Conservation (phyloP, 169 alveolate species). For the Plasmodium gaboni region DNA sequence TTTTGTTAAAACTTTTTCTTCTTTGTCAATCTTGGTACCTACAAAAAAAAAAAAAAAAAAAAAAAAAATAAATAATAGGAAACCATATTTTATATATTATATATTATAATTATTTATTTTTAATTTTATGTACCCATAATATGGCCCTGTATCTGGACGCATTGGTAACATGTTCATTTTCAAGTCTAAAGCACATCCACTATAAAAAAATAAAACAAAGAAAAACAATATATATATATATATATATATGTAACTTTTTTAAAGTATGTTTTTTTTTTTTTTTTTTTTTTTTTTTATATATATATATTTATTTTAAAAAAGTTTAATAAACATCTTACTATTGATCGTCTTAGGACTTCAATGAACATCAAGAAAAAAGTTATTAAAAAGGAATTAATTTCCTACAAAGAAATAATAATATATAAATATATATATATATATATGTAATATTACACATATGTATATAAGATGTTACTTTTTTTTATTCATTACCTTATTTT, state of each 20-base stretch:
- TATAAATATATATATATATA: slow-evolving; percentile 2
- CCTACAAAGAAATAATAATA: slow-evolving; percentile 20
- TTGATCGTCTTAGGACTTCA: slow-evolving; percentile 61
- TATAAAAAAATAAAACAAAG: slow-evolving; percentile 17
- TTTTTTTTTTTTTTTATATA: too few relatives aligned
- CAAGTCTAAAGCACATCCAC: slow-evolving; percentile 90
- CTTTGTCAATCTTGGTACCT: slow-evolving; percentile 62
- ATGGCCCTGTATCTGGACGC: slow-evolving; percentile 88
- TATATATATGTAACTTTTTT: neutral
- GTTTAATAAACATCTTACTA: slow-evolving; percentile 14
- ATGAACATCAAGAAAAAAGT: slow-evolving; percentile 59
- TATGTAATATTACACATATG: neutral
- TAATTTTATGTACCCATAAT: slow-evolving; percentile 86
- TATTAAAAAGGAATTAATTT: slow-evolving; percentile 46
- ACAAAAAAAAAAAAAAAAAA: neutral
- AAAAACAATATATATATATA: slow-evolving; percentile 1
- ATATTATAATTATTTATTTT: slow-evolving; percentile 73
- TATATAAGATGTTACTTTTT: neutral
- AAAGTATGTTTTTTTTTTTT: too few relatives aligned
- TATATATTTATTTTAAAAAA: too few relatives aligned
- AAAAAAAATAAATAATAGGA: neutral
- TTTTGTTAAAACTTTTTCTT: slow-evolving; percentile 23
- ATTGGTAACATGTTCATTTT: slow-evolving; percentile 89
- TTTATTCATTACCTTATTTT: slow-evolving; percentile 38
- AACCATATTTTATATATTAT: neutral